Base-by-base conservation (phyloP, 2,329 filamentous ascomycete genomes). In the Diaporthe ilicicola region DNA sequence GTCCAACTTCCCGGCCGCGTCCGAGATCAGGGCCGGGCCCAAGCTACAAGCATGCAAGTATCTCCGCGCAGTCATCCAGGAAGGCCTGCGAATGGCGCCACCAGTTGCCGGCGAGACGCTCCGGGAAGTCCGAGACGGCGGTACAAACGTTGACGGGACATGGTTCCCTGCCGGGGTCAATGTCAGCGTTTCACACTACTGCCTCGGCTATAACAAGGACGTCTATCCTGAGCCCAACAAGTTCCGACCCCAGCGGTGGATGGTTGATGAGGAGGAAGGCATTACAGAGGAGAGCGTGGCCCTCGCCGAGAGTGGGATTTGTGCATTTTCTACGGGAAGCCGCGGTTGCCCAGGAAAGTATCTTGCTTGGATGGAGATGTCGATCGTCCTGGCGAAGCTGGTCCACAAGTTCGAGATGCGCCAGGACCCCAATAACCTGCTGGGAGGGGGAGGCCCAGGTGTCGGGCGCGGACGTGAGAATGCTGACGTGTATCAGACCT, bases 31-130 rank as follows among this genome's bases (percentile, higher is more conserved):
- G 17, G 29, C 62, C 9, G 69, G 69, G 1, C 10, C 62, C 3
- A 48, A 24, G 10, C 46, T 70, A 15, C 44, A 61, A 7, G 22
- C 62, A 2, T 75, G 76, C 56, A 69, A 64, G n/a, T 78, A 78
- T 15, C 73, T 78, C 12, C 72, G 73, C 2, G 76, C 77, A 0
- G 74, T 75, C 1, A 75, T 78, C 15, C 67, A 77, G 2, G 77
- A 78, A 34, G 73, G 69, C 0, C 61, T 78, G 3, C 74, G 77
- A 1, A 59, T 77, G 51, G 75, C 72, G 1, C 77, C 76, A 0
- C 76, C 76, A 0, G 62, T 70, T 9, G 32, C 19, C 0, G 44
- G 48, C 5, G 62, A 59, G 1, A 17, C 55, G 0, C 46, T 34
- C 7, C 69, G 69, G 9, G 53, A 67, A 13, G 69, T 70, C 17